Evolutionary conservation across 2,329 filamentous ascomycete species (phyloP).

Genomic region (Chaetomium sp.): DNA sequence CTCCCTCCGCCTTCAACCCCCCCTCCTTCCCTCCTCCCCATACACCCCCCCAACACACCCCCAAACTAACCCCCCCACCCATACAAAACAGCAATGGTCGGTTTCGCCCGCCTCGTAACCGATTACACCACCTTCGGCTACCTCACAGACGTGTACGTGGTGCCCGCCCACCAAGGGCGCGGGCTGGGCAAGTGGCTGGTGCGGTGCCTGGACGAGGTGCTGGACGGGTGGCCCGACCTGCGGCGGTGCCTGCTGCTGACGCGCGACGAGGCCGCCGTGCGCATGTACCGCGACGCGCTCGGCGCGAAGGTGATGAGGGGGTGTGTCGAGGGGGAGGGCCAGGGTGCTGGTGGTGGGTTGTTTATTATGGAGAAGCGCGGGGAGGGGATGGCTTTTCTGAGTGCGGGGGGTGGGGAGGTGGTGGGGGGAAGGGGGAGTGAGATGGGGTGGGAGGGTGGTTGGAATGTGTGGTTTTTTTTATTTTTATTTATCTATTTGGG

Average conservation of each 20-base stretch:
- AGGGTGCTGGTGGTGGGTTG: conserved; percentile 45
- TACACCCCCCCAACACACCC: background rate
- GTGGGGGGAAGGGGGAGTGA: background rate
- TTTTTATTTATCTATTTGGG: conserved; percentile 15
- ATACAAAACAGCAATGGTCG: conserved; percentile 10
- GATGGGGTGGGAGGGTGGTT: no score
- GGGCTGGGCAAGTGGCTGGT: conserved; percentile 69
- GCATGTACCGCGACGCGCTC: conserved; percentile 53
- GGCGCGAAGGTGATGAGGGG: conserved; percentile 44
- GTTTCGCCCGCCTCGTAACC: conserved; percentile 51
- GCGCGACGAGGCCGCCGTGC: conserved; percentile 38
- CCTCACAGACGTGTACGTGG: conserved; percentile 68
- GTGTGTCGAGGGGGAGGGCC: conserved; percentile 34
- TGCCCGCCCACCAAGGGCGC: conserved; percentile 59
- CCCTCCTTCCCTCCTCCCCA: background rate
- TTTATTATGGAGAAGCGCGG: conserved; percentile 32
- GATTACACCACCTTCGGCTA: conserved; percentile 71
- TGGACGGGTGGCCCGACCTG: conserved; percentile 60
- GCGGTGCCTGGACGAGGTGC: conserved; percentile 58
- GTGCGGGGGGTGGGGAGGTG: background rate
- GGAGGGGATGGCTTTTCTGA: background rate
- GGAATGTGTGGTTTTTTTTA: background rate
- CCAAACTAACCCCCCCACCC: background rate
- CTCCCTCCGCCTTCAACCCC: background rate
- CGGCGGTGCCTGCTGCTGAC: conserved; percentile 61